Percentiles rank a stretch among this genome's conserved stretches.
These are phyloP conservation scores for Colletotrichum ledebouriae DNA, from an alignment of 2,329 filamentous ascomycete genomes.

Conservation along the genomic window DNA sequence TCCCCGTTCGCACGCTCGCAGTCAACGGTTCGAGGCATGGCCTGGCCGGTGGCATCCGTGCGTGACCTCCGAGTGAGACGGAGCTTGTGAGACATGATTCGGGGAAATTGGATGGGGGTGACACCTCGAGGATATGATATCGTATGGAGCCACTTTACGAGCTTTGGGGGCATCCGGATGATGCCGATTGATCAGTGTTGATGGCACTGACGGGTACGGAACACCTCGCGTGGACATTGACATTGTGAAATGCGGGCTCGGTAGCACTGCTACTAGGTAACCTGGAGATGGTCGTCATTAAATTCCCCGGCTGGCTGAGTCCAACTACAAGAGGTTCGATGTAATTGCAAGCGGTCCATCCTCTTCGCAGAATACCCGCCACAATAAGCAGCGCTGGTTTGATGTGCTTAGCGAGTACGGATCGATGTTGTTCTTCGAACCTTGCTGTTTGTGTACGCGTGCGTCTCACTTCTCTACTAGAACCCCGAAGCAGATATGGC, in stretches of 20 bases:
- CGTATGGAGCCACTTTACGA: slow-evolving; percentile 21
- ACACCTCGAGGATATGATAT: slow-evolving; percentile 30
- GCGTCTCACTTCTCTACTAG: background rate
- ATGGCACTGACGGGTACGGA: slow-evolving; percentile 13
- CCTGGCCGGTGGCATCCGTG: slow-evolving; percentile 38
- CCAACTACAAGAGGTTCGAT: slow-evolving; percentile 19
- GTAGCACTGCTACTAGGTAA: slow-evolving; percentile 34
- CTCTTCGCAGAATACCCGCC: background rate
- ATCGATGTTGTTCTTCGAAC: slow-evolving; percentile 4
- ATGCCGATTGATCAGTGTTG: slow-evolving; percentile 35
- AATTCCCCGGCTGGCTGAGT: slow-evolving; percentile 36
- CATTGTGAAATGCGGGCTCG: slow-evolving; percentile 32
- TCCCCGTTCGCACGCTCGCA: slow-evolving; percentile 21
- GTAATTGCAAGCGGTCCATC: slow-evolving; percentile 23
- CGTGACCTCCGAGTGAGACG: slow-evolving; percentile 24
- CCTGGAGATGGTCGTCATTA: slow-evolving; percentile 38
- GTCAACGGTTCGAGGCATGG: slow-evolving; percentile 35
- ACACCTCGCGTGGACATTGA: slow-evolving; percentile 17
- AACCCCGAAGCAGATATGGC: slow-evolving; percentile 1
- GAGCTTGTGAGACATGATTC: slow-evolving; percentile 41
- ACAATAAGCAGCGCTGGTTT: background rate
- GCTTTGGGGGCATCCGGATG: slow-evolving; percentile 37
- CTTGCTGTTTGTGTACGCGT: background rate
- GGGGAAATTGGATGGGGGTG: slow-evolving; percentile 39
- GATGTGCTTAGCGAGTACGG: slow-evolving; percentile 2